Percentiles rank a stretch among this genome's conserved stretches.
Conservation (phyloP, 1,139 yeast genomes). For the Yamadazyma siamensis region DNA sequence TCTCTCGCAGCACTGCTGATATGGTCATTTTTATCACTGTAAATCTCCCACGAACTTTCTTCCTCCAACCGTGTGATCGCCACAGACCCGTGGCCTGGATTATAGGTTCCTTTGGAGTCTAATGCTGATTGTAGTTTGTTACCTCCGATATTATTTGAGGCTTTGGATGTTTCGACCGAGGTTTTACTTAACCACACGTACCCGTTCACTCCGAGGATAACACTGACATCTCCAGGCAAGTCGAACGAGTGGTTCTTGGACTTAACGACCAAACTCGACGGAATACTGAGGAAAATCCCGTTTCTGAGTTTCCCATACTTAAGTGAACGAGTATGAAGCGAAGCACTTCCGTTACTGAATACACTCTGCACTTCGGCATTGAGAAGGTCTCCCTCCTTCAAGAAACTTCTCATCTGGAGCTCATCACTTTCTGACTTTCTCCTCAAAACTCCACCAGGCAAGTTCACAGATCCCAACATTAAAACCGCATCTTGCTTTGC, state of each 20-base stretch:
- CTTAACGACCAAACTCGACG: constrained; percentile 76
- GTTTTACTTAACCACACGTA: constrained; percentile 90
- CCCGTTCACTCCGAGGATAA: constrained; percentile 92
- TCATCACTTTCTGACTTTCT: constrained; percentile 95
- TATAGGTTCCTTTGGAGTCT: constrained; percentile 43
- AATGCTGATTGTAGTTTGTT: constrained; percentile 38
- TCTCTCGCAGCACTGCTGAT: constrained; percentile 61
- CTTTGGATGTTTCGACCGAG: constrained; percentile 1
- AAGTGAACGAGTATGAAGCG: constrained; percentile 90
- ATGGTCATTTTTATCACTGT: constrained; percentile 81
- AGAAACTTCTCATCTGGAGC: constrained; percentile 87
- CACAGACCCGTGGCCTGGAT: constrained; percentile 58
- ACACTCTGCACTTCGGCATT: constrained; percentile 95
- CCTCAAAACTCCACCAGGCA: constrained; percentile 95
- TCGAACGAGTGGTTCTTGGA: constrained; percentile 83
- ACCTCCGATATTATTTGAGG: constrained; percentile 17
- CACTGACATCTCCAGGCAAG: constrained; percentile 87
- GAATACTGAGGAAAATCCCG: constrained; percentile 79
- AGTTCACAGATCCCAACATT: constrained; percentile 91
- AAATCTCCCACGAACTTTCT: constrained; percentile 93
- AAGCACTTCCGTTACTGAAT: constrained; percentile 87
- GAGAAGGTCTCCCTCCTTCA: constrained; percentile 94
- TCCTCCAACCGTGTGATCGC: constrained; percentile 88
- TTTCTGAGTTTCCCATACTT: constrained; percentile 94
- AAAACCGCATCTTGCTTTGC: constrained; percentile 87